Base-by-base conservation (phyloP, 2,329 filamentous ascomycete species). In the Colletotrichum tropicicola region DNA sequence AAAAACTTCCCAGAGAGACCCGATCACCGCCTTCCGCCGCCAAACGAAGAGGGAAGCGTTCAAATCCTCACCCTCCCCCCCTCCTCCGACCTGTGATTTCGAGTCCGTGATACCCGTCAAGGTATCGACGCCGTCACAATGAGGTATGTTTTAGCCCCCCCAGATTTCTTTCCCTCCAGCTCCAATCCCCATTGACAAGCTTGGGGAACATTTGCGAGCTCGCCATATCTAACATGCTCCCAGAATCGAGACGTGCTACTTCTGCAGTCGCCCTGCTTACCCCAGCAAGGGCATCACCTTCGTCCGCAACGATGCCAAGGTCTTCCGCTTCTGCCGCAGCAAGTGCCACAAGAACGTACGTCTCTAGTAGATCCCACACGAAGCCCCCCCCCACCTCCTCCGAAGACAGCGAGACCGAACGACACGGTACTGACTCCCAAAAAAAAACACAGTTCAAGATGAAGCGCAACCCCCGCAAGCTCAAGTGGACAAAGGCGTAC, bases 401-500 rank as follows among this genome's bases (percentile, higher is more conserved):
- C 9, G 30, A 39, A 6, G 41, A 21, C n/a, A 35, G 39, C 57
- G 17, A 64, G 52, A 12, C 23, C 25, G 17, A 21, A 52, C 59
- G 59, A 23, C 6, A n/a, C 7, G 30, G 28, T 47, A 30, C 47
- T 27, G 37, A 43, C 13, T 9, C 21, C 37, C 4, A n/a, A 57
- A 59, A 32, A 12, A 15, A n/a, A 35, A 35, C 39, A 43, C 32
- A 66, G 52, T 97, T 97, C 88, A 96, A 97, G 83, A 97, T 97
- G 93, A 97, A 97, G 91, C 91, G 96, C 71, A 98, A 98, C 82
- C 94, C 95, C 35, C 90, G 95, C 78, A 97, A 98, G 81, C 88
- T 98, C 72, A 96, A 94, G 81, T 98, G 95, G 96, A 98, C 95
- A 68, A 97, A 98, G 85, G 90, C 93, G 55, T 95, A 94, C 87